These are phyloP conservation scores for Saccharomycopsis amapae DNA, from an alignment of 805 yeast species.

Conservation along the genomic window DNA sequence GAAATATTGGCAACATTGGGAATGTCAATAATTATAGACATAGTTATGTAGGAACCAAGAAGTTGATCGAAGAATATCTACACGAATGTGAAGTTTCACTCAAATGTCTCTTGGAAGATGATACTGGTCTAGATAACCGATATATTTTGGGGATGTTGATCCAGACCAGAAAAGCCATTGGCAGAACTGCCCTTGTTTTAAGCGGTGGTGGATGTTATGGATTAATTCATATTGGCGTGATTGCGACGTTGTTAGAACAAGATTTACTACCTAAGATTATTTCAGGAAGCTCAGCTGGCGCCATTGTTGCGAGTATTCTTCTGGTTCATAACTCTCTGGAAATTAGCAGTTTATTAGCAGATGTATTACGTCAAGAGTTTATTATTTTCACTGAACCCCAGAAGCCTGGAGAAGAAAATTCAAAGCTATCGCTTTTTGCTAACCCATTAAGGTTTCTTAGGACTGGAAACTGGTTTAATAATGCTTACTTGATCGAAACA, in stretches of 20 bases:
- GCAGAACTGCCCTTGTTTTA: slow-evolving; percentile 88
- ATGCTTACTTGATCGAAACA: slow-evolving; percentile 58
- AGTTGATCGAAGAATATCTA: slow-evolving; percentile 74
- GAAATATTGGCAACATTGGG: slow-evolving; percentile 85
- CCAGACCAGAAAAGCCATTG: slow-evolving; percentile 86
- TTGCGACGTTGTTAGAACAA: slow-evolving; percentile 67
- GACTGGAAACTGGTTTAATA: slow-evolving; percentile 87
- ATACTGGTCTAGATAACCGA: slow-evolving; percentile 48
- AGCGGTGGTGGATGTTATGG: slow-evolving; percentile 98
- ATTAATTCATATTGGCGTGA: slow-evolving; percentile 83
- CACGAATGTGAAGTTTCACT: slow-evolving; percentile 61
- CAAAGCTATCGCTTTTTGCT: slow-evolving; percentile 28
- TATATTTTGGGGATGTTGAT: slow-evolving; percentile 70
- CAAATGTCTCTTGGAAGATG: slow-evolving; percentile 17
- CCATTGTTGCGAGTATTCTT: slow-evolving; percentile 83
- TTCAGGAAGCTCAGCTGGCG: slow-evolving; percentile 95
- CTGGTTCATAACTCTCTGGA: slow-evolving; percentile 78
- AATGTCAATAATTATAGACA: slow-evolving; percentile 70
- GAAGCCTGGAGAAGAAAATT: slow-evolving; percentile 46
- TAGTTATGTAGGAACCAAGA: slow-evolving; percentile 80
- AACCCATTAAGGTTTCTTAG: slow-evolving; percentile 53
- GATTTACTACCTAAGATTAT: slow-evolving; percentile 78
- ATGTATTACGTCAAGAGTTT: slow-evolving; percentile 38
- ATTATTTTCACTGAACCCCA: slow-evolving; percentile 50
- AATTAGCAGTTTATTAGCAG: slow-evolving; percentile 44